Evolutionary conservation across 2,329 filamentous ascomycete genomes (phyloP).

Genomic region (Pseudogymnoascus sp.): DNA sequence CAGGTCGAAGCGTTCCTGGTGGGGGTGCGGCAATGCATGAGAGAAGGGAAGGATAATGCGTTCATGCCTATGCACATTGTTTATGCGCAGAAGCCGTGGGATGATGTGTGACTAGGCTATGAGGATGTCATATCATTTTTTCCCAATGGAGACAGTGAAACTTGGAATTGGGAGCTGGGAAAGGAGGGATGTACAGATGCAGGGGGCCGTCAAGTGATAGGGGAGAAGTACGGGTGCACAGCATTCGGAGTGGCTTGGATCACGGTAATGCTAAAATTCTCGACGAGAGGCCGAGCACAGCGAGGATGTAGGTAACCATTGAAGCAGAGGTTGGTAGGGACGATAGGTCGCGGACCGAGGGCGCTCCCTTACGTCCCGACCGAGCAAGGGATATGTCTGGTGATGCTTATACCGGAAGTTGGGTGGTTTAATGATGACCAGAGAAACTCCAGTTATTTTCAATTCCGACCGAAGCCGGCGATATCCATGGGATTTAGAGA

Average conservation of each 20-base stretch:
- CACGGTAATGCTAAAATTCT: background rate
- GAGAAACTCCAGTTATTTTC: background rate
- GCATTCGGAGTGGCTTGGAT: background rate
- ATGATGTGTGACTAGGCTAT: background rate
- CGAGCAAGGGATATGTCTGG: background rate
- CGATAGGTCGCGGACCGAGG: background rate
- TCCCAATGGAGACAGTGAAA: background rate
- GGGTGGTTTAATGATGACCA: background rate
- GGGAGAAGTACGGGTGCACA: background rate
- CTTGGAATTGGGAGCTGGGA: background rate
- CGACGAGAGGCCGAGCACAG: background rate
- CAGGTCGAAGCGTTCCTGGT: conserved; percentile 42
- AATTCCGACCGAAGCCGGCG: background rate
- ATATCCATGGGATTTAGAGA: conserved; percentile 1
- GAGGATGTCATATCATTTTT: background rate
- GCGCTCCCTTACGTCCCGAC: background rate
- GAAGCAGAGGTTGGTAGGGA: background rate
- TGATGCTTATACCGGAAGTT: background rate
- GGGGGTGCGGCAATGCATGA: conserved; percentile 40
- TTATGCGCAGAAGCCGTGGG: conserved; percentile 14
- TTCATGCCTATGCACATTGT: conserved; percentile 13
- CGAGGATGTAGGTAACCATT: background rate
- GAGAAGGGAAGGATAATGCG: conserved; percentile 26
- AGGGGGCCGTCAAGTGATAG: background rate
- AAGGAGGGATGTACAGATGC: background rate